Conservation (phyloP, 768 basidiomycete species). For the Serendipita sp. region DNA sequence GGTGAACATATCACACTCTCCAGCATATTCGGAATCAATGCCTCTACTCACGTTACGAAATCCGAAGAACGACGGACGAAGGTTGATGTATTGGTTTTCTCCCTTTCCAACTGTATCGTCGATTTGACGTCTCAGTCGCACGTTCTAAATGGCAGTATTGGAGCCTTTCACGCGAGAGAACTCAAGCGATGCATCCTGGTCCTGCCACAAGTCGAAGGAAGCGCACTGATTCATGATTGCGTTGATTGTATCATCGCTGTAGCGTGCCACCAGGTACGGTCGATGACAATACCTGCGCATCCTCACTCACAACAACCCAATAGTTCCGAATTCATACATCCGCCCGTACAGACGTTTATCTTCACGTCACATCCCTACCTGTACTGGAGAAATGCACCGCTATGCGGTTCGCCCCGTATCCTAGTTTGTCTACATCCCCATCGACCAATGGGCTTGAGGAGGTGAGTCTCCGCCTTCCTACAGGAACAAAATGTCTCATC, state of each 20-base stretch:
- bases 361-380: constrained; percentile 53
- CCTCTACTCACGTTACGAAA: neutral
- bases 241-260: constrained; percentile 47
- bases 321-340: constrained; percentile 87
- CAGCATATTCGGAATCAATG: neutral
- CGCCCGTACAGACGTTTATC: constrained; percentile 42
- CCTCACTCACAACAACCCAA: neutral
- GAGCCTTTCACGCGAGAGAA: constrained; percentile 50
- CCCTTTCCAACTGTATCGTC: constrained; percentile 54
- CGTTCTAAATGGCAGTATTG: constrained; percentile 6
- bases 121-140: constrained; percentile 35
- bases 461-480: neutral
- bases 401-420: constrained; percentile 54
- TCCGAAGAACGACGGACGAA: neutral
- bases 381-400: constrained; percentile 59
- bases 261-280: constrained; percentile 63
- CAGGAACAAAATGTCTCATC: neutral
- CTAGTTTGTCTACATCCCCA: constrained; percentile 17
- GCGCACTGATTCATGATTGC: constrained; percentile 55
- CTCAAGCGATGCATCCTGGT: constrained; percentile 47
- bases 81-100: constrained; percentile 47
- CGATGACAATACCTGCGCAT: neutral
- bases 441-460: neutral
- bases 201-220: constrained; percentile 50
- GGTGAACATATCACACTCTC: constrained; percentile 1